Evolutionary conservation across 163 green algal genomes (phyloP).

Genomic region (Scenedesmus sp.): DNA sequence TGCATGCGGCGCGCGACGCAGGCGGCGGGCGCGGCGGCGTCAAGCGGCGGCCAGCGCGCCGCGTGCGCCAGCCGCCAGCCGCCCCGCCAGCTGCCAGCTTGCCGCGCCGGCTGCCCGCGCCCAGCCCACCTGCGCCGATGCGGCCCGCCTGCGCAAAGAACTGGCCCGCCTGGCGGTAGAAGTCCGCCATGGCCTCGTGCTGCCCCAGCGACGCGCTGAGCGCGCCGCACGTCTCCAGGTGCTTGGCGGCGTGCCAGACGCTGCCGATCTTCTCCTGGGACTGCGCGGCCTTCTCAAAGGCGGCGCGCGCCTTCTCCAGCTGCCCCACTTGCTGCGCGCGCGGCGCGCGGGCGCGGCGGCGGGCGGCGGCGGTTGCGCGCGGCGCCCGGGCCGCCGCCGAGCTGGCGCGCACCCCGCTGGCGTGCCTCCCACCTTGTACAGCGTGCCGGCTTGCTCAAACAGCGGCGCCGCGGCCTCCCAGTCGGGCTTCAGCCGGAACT

Average conservation of each 20-base stretch:
- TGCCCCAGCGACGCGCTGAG: constrained; percentile 51
- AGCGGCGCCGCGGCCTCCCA: constrained; percentile 79
- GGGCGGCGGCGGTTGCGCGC: not conserved
- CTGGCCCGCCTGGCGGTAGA: constrained; percentile 44
- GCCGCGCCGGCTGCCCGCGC: too few relatives aligned
- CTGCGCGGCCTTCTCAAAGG: constrained; percentile 73
- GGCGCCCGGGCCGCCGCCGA: too few relatives aligned
- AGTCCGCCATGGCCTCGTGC: constrained; percentile 46
- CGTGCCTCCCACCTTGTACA: constrained; percentile 67
- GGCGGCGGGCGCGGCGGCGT: too few relatives aligned
- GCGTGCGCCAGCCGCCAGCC: too few relatives aligned
- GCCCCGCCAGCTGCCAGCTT: too few relatives aligned
- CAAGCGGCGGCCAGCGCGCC: too few relatives aligned
- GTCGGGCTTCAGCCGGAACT: constrained; percentile 73
- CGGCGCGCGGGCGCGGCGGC: not conserved
- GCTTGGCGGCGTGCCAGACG: constrained; percentile 81
- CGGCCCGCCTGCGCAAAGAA: constrained; percentile 39
- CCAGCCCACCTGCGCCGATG: constrained; percentile 43
- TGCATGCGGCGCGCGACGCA: too few relatives aligned
- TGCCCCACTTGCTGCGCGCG: constrained; percentile 61
- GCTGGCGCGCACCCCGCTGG: too few relatives aligned
- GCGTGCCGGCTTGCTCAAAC: constrained; percentile 71
- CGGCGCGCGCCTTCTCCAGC: constrained; percentile 60
- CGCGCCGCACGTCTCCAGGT: constrained; percentile 66
- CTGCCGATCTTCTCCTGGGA: constrained; percentile 75